Base-by-base conservation (phyloP, 1,284 basidiomycete genomes). In the Melampsora larici-populina region DNA sequence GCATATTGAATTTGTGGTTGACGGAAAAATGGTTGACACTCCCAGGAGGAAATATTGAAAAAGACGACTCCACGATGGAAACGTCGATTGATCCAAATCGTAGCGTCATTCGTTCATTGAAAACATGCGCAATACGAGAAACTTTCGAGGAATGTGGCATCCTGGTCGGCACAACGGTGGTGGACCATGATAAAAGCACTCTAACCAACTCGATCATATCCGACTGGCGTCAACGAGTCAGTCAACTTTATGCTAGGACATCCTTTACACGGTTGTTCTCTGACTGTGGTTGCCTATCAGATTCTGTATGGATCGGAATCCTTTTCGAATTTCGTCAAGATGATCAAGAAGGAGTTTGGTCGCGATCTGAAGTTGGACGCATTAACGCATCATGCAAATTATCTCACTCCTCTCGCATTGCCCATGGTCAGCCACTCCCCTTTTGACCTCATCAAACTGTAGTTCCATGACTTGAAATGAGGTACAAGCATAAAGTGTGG, bases 111-210 rank as follows among this genome's bases (percentile, higher is more conserved):
- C 33, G 55, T 71, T n/a, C 60, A 1, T 46, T 81, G 1, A 79
- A 79, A 40, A 60, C 80, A 4, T 81, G 81, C 40, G 82, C 81
- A 0, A 58, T 81, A 13, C 79, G 82, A 26, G 82, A 82, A 51
- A 81, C 80, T 1, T 81, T 82, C 29, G 81, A 82, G 63, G 82
- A 82, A 71, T 79, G 79, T 29, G 82, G 82, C n/a, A 64, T 82
- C 7, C 64, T 82, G 3, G 18, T 60, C n/a, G 73, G 73, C 1
- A 43, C 40, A 11, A 43, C 40, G 40, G 40, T 43, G 6, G 36
- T 78, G 78, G 24, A 70, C 68, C 40, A 76, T 78, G 29, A 29
- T 70, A 58, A 40, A 24, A 69, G 70, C 26, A 18, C 17, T 70
- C 49, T 64, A 26, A 67, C 49, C 48, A 55, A 62, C 26, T 48